Evolutionary conservation across 108 stramenopile species (phyloP).

Genomic region (Fragilaria crotonensis): DNA sequence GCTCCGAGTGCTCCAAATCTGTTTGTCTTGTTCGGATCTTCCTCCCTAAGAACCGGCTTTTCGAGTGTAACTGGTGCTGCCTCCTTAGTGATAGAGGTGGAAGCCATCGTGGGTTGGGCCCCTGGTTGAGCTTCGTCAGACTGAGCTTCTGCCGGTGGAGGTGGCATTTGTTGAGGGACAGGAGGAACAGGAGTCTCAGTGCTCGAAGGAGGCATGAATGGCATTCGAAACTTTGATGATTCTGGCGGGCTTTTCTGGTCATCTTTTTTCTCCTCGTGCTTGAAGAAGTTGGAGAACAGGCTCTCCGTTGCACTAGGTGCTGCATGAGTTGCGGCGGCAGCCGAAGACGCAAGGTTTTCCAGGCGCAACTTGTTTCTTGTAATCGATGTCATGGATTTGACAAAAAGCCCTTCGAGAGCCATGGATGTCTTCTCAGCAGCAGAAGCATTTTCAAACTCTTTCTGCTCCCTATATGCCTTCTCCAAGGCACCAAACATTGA

Average conservation of each 20-base stretch:
- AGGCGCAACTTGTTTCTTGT: slow-evolving; percentile 41
- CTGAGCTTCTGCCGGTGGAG: background rate
- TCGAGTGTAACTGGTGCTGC: slow-evolving; percentile 6
- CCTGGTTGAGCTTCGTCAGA: slow-evolving; percentile 1
- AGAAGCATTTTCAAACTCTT: slow-evolving; percentile 42
- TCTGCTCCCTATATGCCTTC: slow-evolving; percentile 40
- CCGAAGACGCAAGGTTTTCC: slow-evolving; percentile 21
- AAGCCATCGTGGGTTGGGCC: background rate
- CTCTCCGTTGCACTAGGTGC: slow-evolving; percentile 25
- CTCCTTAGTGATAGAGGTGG: background rate
- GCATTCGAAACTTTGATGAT: background rate
- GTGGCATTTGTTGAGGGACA: background rate
- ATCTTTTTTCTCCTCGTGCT: background rate
- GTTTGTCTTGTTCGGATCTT: background rate
- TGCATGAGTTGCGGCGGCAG: slow-evolving; percentile 22
- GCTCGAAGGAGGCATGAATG: background rate
- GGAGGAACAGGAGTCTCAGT: background rate
- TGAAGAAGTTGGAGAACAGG: slow-evolving; percentile 23
- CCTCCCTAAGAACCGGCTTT: slow-evolving; percentile 2
- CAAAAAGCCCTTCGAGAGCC: slow-evolving; percentile 64
- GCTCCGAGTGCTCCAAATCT: slow-evolving; percentile 1
- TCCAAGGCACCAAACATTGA: slow-evolving; percentile 79
- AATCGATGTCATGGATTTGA: slow-evolving; percentile 63
- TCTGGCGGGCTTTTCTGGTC: background rate
- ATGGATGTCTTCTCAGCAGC: slow-evolving; percentile 60